These are phyloP conservation scores for Trifolium subterraneum DNA, from an alignment of 306 rosid species.

Conservation along the genomic window DNA sequence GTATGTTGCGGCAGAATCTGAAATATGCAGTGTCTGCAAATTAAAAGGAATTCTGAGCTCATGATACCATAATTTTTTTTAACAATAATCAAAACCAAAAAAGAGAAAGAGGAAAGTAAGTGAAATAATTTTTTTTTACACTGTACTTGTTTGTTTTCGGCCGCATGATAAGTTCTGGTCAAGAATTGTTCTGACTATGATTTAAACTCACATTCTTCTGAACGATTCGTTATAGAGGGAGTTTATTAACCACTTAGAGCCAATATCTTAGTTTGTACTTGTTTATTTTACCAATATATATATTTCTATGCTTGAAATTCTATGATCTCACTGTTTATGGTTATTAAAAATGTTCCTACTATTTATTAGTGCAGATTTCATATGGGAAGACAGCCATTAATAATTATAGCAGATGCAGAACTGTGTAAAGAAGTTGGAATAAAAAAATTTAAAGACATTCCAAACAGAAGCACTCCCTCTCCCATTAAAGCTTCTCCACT, in stretches of 20 bases:
- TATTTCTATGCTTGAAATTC: no score
- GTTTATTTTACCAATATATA: no score
- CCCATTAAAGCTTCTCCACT: conserved; percentile 90
- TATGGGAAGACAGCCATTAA: conserved; percentile 88
- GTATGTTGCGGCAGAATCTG: neutral
- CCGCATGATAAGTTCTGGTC: no score
- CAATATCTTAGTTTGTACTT: no score
- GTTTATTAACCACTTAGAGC: no score
- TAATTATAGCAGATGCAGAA: conserved; percentile 87
- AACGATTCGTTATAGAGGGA: no score
- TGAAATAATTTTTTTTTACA: no score
- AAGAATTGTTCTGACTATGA: no score
- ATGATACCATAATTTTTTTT: neutral
- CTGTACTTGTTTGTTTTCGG: no score
- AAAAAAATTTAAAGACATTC: conserved; percentile 75
- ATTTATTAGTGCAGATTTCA: conserved; percentile 71
- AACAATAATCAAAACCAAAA: neutral
- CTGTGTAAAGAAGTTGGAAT: conserved; percentile 87
- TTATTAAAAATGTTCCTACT: neutral
- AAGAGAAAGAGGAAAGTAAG: no score
- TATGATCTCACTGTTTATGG: neutral
- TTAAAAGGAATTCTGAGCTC: neutral
- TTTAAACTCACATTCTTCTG: no score
- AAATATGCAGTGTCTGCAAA: neutral
- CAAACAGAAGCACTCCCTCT: conserved; percentile 88